Percentiles rank a stretch among this genome's conserved stretches.
These are phyloP conservation scores for Linnemannia hyalina DNA, from an alignment of 192 early-diverging fungal genomes.

Conservation along the genomic window DNA sequence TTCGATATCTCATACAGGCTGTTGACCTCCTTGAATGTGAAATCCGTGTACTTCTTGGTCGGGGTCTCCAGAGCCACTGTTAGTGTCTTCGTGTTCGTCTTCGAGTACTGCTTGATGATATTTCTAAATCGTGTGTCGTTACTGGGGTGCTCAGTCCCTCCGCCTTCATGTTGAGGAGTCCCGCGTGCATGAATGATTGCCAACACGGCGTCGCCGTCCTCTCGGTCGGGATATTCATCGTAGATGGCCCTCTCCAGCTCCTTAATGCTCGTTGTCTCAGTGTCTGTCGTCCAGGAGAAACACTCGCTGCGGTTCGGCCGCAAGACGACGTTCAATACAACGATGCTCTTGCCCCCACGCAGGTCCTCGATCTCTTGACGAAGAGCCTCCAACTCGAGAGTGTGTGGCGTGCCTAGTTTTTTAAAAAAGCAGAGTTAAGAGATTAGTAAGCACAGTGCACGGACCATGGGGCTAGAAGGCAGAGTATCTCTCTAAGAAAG, in stretches of 20 bases:
- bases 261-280: background rate
- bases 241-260: conserved; percentile 11
- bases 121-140: no score
- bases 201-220: no score
- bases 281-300: conserved; percentile 26
- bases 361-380: conserved; percentile 16
- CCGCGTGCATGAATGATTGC: no score
- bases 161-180: no score
- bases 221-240: conserved; percentile 1
- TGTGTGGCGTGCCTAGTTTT: conserved; percentile 1
- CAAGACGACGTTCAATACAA: conserved; percentile 18
- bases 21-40: conserved; percentile 27
- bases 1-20: conserved; percentile 21
- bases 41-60: conserved; percentile 25
- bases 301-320: conserved; percentile 20
- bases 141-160: no score
- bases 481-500: no score
- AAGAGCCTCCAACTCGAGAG: conserved; percentile 15
- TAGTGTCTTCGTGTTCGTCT: conserved; percentile 22
- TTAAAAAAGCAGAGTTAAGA: no score
- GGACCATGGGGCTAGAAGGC: no score
- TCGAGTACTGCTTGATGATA: no score
- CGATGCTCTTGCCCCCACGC: conserved; percentile 21
- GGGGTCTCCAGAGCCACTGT: conserved; percentile 35
- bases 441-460: no score